Evolutionary conservation across 768 basidiomycete species (phyloP).

Genomic region (Suillus subluteus): DNA sequence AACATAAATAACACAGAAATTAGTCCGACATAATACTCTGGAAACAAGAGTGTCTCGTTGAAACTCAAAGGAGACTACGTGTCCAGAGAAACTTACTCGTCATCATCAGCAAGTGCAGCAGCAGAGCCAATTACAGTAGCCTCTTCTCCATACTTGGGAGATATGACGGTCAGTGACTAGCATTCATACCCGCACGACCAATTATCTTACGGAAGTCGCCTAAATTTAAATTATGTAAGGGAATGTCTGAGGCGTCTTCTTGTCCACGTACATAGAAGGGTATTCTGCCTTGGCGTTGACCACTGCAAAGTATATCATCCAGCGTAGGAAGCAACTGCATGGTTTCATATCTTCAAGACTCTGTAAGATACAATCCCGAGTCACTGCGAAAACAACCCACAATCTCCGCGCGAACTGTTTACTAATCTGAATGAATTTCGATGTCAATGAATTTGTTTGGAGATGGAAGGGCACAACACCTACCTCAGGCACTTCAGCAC

Average conservation of each 20-base stretch:
- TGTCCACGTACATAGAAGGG: constrained; percentile 75
- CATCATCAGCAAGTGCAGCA: constrained; percentile 77
- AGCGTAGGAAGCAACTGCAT: constrained; percentile 82
- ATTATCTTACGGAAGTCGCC: constrained; percentile 80
- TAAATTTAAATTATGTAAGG: constrained; percentile 27
- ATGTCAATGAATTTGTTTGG: constrained; percentile 10
- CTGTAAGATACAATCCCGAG: constrained; percentile 2
- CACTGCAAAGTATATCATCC: constrained; percentile 88
- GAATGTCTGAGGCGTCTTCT: background rate
- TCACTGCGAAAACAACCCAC: constrained; percentile 35
- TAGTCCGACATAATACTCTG: constrained; percentile 70
- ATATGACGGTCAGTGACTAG: constrained; percentile 8
- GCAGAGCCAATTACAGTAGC: constrained; percentile 89
- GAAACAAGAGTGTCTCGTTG: constrained; percentile 16
- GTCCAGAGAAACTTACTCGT: constrained; percentile 67
- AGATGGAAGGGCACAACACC: constrained; percentile 21
- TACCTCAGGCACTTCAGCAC: constrained; percentile 78
- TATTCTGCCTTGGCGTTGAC: constrained; percentile 92
- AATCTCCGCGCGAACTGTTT: constrained; percentile 66
- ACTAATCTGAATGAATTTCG: constrained; percentile 54
- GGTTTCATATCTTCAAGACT: constrained; percentile 60
- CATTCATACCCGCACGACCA: constrained; percentile 3
- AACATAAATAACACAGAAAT: background rate
- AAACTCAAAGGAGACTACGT: background rate
- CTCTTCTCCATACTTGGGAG: constrained; percentile 80